Conservation (phyloP, 1,284 basidiomycete genomes). For the Coniferiporia weirii region DNA sequence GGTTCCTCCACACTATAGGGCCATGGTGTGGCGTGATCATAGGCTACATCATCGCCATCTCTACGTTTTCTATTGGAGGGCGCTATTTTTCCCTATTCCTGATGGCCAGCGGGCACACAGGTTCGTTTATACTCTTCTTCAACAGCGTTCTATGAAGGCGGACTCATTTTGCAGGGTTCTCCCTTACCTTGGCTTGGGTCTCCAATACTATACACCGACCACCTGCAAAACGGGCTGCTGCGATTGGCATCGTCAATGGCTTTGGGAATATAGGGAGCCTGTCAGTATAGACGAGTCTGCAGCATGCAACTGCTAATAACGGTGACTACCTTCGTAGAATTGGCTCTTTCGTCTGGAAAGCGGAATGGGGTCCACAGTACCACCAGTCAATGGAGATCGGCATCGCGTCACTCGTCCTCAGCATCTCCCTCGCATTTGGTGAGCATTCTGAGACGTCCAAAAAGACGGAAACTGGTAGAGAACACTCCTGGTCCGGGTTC, state of each 20-base stretch:
- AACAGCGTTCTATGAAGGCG: background rate
- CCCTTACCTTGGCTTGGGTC: conserved; percentile 59
- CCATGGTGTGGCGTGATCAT: conserved; percentile 20
- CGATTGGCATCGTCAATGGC: conserved; percentile 40
- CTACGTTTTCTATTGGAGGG: conserved; percentile 21
- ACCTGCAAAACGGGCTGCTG: conserved; percentile 50
- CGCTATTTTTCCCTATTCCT: conserved; percentile 28
- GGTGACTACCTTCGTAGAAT: conserved; percentile 23
- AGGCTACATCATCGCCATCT: conserved; percentile 25
- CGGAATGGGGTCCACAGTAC: conserved; percentile 35
- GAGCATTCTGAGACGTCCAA: conserved; percentile 13
- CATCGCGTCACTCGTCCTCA: conserved; percentile 28
- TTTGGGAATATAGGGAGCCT: conserved; percentile 37
- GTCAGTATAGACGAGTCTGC: conserved; percentile 22
- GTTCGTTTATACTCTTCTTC: conserved; percentile 5
- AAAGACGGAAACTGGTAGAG: too few species aligned
- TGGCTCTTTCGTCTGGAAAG: conserved; percentile 36
- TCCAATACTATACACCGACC: conserved; percentile 58
- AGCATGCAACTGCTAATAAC: background rate
- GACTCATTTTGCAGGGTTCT: conserved; percentile 28
- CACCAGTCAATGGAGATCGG: conserved; percentile 36
- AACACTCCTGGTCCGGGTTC: conserved; percentile 14
- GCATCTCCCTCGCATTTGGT: conserved; percentile 29
- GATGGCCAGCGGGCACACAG: conserved; percentile 20
- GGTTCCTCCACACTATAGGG: conserved; percentile 31